Evolutionary conservation across 768 basidiomycete species (phyloP).

Genomic region (Tylopilus felleus): DNA sequence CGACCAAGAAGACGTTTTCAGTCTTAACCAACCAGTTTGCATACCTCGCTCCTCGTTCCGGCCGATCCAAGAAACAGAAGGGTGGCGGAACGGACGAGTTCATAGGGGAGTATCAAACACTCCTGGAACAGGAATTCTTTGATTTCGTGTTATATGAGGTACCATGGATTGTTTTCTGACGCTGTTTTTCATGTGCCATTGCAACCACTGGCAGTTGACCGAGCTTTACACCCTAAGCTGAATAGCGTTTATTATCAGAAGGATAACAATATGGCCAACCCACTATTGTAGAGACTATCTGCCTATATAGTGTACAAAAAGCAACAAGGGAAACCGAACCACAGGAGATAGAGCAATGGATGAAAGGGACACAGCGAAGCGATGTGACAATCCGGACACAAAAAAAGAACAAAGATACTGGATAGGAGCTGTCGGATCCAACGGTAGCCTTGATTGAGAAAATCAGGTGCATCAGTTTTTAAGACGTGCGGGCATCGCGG

Average conservation of each 20-base stretch:
- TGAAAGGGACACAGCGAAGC: constrained; percentile 13
- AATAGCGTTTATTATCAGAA: constrained; percentile 52
- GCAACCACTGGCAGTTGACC: not conserved
- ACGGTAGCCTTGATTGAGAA: constrained; percentile 8
- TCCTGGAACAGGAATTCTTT: constrained; percentile 95
- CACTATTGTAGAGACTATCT: constrained; percentile 50
- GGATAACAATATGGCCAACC: constrained; percentile 60
- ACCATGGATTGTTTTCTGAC: constrained; percentile 77
- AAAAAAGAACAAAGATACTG: constrained; percentile 10
- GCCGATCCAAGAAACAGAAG: constrained; percentile 39
- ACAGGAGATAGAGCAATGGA: constrained; percentile 24
- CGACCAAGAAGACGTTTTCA: constrained; percentile 72
- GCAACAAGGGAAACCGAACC: constrained; percentile 21
- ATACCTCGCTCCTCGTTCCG: constrained; percentile 72
- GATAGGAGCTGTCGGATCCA: constrained; percentile 15
- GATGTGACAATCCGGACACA: constrained; percentile 15
- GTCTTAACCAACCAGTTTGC: constrained; percentile 73
- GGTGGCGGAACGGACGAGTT: constrained; percentile 59
- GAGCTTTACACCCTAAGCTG: constrained; percentile 18
- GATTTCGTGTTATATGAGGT: constrained; percentile 95
- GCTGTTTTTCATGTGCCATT: not conserved
- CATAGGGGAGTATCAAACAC: constrained; percentile 84
- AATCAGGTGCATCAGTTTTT: constrained; percentile 7
- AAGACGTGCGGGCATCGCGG: constrained; percentile 13
- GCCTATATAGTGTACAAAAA: constrained; percentile 41